Evolutionary conservation across 768 basidiomycete genomes (phyloP), one percentile per base, ranked within the genome.

Genomic region (Lentinula raphanica): DNA sequence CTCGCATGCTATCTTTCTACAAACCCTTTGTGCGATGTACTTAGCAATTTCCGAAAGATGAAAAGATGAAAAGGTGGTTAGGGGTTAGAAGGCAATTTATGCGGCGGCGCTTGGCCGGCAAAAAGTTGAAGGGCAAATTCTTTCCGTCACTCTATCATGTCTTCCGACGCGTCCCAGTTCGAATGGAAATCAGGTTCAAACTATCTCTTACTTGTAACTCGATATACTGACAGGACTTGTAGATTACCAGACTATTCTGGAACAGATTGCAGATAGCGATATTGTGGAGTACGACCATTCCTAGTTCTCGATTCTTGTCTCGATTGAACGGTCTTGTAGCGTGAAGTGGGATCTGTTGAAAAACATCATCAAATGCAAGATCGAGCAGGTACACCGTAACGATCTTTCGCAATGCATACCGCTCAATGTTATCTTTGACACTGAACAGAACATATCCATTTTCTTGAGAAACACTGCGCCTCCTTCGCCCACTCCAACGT

Each of bases 341-440:
- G 45, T 58, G 3, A 86, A 89, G 66, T 94, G 92, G 92, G 64
- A 76, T 19, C 70, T 76, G 39, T 76, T 94, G 44, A 82, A 88
- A 38, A 79, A 86, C 65, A 81, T 84, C 56, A 83, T 94, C 68
- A 92, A 91, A 68, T 68, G 79, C 68, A 90, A 85, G 69, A 74
- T 92, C 11, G 72, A 79, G 65, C 74, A 90, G 76, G 91, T 55
- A 42, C 62, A 50, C 36, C 53, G n/a, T 31, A 31, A n/a, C 44
- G 9, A 23, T 50, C 27, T 3, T 19, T 21, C 25, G 53, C 32
- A 31, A n/a, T 8, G 21, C 12, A 12, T 5, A 15, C 31, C 35
- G 27, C 46, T 59, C 19, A 28, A 48, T 38, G 51, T n/a, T 50
- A 25, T 19, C 5, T 19, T n/a, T n/a, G n/a, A n/a, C n/a, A n/a